Percentiles rank a stretch among this genome's conserved stretches.
phyloP scores from a whole-genome alignment of 2,329 filamentous ascomycete genomes.

The Pyrenophora seminiperda region DNA sequence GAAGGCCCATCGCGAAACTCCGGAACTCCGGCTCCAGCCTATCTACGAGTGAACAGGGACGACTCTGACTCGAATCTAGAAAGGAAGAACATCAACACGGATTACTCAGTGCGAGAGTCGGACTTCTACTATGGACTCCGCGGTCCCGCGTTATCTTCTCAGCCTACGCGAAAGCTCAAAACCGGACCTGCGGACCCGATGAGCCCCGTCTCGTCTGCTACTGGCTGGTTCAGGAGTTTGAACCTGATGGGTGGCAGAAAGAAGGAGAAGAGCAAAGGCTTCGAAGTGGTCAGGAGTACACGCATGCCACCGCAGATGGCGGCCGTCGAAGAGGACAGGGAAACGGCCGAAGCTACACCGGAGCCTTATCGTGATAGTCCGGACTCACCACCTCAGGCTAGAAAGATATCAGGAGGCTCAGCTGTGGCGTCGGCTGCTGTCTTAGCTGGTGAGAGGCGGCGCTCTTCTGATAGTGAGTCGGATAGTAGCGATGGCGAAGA shows the following conservation, averaged over 20 bases:
- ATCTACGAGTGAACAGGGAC: conserved; percentile 55
- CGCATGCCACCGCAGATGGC: conserved; percentile 78
- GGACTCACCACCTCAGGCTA: conserved; percentile 23
- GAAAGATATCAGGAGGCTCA: conserved; percentile 12
- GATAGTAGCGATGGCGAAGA: conserved; percentile 50
- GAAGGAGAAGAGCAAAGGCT: conserved; percentile 94
- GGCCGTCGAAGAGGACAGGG: conserved; percentile 67
- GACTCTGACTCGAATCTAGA: conserved; percentile 62
- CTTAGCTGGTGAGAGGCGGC: conserved; percentile 42
- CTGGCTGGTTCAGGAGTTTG: conserved; percentile 77
- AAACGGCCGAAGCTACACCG: conserved; percentile 34
- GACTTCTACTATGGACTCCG: conserved; percentile 96
- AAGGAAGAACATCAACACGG: conserved; percentile 64
- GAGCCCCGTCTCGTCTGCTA: conserved; percentile 84
- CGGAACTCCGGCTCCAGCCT: conserved; percentile 53
- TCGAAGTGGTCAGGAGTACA: conserved; percentile 91
- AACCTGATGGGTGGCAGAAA: conserved; percentile 78
- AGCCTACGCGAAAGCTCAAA: conserved; percentile 80
- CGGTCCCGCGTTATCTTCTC: conserved; percentile 82
- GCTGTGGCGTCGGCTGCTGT: conserved; percentile 24
- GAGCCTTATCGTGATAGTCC: conserved; percentile 62
- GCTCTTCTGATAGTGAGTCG: conserved; percentile 50
- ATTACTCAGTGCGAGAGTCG: conserved; percentile 92
- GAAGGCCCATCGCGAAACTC: conserved; percentile 43
- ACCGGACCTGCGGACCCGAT: conserved; percentile 96